These are phyloP conservation scores for Trichoderma hamatum DNA, from an alignment of 2,329 filamentous ascomycete species.

Conservation along the genomic window DNA sequence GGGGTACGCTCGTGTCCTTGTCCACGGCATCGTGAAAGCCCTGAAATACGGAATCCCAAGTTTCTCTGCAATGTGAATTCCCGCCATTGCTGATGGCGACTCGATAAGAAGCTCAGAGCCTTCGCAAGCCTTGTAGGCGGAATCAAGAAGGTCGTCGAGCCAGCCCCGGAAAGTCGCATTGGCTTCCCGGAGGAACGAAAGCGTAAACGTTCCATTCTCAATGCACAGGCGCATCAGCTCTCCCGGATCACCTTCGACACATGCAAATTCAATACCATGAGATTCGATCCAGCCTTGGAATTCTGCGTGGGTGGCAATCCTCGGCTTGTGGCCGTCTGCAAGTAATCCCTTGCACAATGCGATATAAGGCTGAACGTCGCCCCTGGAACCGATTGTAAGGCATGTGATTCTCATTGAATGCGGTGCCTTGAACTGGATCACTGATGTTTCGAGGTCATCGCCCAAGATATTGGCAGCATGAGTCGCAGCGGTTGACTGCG, in stretches of 20 bases:
- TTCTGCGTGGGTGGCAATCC: conserved; percentile 89
- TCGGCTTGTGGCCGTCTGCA: conserved; percentile 81
- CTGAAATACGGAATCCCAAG: conserved; percentile 93
- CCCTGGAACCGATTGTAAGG: conserved; percentile 91
- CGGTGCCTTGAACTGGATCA: conserved; percentile 86
- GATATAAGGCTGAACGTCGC: conserved; percentile 97
- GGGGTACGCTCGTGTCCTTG: conserved; percentile 89
- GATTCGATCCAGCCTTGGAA: conserved; percentile 86
- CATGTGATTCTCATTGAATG: conserved; percentile 84
- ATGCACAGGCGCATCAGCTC: conserved; percentile 97
- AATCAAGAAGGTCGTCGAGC: conserved; percentile 84
- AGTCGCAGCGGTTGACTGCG: conserved; percentile 49
- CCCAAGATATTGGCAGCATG: conserved; percentile 79
- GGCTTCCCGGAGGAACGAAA: conserved; percentile 85
- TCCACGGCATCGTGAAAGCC: conserved; percentile 99
- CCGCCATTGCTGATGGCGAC: conserved; percentile 94
- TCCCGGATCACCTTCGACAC: conserved; percentile 86
- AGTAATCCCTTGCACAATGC: conserved; percentile 89
- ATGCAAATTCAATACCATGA: conserved; percentile 92
- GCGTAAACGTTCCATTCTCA: conserved; percentile 96
- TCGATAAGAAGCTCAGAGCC: conserved; percentile 90
- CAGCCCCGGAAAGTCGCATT: conserved; percentile 88
- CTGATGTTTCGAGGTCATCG: conserved; percentile 84
- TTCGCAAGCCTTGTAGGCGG: conserved; percentile 82
- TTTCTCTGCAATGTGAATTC: conserved; percentile 95